Percentiles rank a stretch among this genome's conserved stretches.
Evolutionary conservation across 1,284 basidiomycete species (phyloP).

Genomic region (Neonothopanus nambi): DNA sequence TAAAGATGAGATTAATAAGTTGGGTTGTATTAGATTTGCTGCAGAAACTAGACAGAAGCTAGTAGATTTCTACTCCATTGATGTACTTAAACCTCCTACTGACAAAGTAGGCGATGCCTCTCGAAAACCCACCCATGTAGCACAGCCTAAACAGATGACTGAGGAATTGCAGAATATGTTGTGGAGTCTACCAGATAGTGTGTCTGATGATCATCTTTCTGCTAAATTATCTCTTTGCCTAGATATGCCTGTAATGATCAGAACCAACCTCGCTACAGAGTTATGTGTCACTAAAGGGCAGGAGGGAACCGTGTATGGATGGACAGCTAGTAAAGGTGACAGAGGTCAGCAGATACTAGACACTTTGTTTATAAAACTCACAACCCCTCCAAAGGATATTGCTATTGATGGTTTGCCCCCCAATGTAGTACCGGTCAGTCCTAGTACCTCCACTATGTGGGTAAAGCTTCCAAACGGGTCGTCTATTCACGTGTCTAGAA

Average conservation of each 20-base stretch:
- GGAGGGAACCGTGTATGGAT: slow-evolving; percentile 34
- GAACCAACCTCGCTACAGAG: slow-evolving; percentile 37
- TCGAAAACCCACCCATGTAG: not conserved
- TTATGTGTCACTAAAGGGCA: slow-evolving; percentile 42
- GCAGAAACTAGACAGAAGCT: slow-evolving; percentile 25
- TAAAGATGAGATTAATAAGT: slow-evolving; percentile 33
- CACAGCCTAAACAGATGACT: not conserved
- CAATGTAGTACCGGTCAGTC: slow-evolving; percentile 39
- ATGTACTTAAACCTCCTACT: not conserved
- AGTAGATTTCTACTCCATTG: slow-evolving; percentile 13
- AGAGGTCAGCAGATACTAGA: not conserved
- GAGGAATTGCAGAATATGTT: slow-evolving; percentile 23
- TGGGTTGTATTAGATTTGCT: slow-evolving; percentile 30
- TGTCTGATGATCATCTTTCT: slow-evolving; percentile 24
- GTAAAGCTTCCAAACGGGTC: slow-evolving; percentile 28
- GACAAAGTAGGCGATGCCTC: not conserved
- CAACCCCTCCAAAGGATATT: slow-evolving; percentile 28
- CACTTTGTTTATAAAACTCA: slow-evolving; percentile 28
- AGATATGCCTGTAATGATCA: slow-evolving; percentile 41
- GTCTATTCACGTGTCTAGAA: slow-evolving; percentile 22
- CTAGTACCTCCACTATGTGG: slow-evolving; percentile 17
- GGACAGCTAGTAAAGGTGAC: slow-evolving; percentile 20
- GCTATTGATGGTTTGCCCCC: slow-evolving; percentile 31
- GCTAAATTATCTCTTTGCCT: slow-evolving; percentile 35
- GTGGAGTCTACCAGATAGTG: slow-evolving; percentile 27